Evolutionary conservation across 2,329 filamentous ascomycete species (phyloP).

Genomic region (Xylariaceae sp.): DNA sequence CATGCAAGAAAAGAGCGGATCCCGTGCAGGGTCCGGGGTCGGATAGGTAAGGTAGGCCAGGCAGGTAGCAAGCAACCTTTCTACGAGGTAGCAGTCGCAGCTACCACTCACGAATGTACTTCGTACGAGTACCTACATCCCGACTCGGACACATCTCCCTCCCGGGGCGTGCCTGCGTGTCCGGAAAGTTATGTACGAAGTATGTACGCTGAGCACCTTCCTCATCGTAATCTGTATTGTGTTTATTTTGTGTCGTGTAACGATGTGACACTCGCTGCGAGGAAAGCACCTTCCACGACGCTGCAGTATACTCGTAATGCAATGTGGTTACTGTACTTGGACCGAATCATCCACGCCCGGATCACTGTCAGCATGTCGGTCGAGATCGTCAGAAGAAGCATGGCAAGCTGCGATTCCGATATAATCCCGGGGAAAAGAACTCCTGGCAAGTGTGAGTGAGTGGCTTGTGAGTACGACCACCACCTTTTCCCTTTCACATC

Average conservation of each 20-base stretch:
- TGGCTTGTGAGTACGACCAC: not conserved
- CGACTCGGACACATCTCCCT: no score
- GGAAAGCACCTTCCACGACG: not conserved
- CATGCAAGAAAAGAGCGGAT: conserved; percentile 27
- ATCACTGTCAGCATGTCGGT: no score
- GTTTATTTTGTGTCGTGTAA: not conserved
- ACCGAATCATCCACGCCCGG: no score
- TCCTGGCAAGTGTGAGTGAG: not conserved
- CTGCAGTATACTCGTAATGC: no score
- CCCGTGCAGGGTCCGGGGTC: conserved; percentile 17
- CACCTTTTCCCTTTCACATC: not conserved
- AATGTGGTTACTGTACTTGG: no score
- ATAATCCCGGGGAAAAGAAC: conserved; percentile 11
- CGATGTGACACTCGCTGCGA: not conserved
- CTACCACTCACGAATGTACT: not conserved
- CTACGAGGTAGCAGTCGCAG: not conserved
- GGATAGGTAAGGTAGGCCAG: not conserved
- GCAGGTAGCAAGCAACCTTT: not conserved
- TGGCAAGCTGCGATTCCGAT: conserved; percentile 12
- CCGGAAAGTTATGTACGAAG: no score
- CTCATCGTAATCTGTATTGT: not conserved
- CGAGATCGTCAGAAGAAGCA: not conserved
- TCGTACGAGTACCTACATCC: conserved; percentile 8
- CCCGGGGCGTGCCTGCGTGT: no score
- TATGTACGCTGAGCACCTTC: no score